Percentiles rank a stretch among this genome's conserved stretches.
These are phyloP conservation scores for Candida ovalis DNA, from an alignment of 805 yeast species.

Conservation along the genomic window DNA sequence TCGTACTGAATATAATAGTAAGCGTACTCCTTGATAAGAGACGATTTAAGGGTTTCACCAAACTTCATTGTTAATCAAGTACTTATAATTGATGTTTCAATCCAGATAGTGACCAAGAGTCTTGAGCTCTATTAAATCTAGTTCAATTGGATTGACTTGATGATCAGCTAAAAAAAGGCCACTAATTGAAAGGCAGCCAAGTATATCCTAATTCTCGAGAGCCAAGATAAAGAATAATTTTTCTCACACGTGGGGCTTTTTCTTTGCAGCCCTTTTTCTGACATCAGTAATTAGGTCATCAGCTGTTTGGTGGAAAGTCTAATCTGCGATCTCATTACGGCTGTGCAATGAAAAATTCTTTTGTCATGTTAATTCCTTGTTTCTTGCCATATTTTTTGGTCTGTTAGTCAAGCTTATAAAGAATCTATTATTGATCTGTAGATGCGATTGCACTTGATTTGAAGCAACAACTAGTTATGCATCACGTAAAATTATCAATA, in stretches of 20 bases:
- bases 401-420: too few species aligned
- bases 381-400: too few species aligned
- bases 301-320: too few species aligned
- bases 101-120: background rate
- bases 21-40: conserved; percentile 84
- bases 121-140: background rate
- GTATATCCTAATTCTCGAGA: background rate
- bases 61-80: conserved; percentile 67
- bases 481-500: too few species aligned
- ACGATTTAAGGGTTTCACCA: conserved; percentile 87
- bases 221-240: background rate
- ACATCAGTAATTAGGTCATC: background rate
- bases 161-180: background rate
- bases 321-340: background rate
- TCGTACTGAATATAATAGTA: conserved; percentile 91
- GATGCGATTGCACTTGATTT: too few species aligned
- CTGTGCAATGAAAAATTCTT: background rate
- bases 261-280: background rate
- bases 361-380: too few species aligned
- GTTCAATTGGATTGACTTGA: background rate
- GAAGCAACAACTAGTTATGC: too few species aligned
- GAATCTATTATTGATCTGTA: too few species aligned
- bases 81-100: background rate
- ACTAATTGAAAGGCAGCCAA: background rate
- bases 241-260: background rate